phyloP scores from a whole-genome alignment of 805 yeast species.

The Starmerella scarabaei region DNA sequence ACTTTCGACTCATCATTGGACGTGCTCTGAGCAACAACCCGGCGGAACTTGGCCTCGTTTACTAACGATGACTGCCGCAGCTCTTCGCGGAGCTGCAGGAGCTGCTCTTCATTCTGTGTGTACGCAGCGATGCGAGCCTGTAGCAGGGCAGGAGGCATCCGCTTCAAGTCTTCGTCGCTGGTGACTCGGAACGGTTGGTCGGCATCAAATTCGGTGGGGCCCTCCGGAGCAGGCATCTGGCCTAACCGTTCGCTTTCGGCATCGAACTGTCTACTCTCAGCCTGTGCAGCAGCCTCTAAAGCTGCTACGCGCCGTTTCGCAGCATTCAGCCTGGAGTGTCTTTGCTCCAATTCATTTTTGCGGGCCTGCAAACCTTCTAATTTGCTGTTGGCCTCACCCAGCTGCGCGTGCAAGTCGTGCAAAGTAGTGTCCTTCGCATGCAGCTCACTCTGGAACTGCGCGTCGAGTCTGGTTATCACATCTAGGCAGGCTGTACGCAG shows the following conservation, averaged over 20 bases:
- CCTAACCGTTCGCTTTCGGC: constrained; percentile 27
- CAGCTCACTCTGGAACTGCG: constrained; percentile 48
- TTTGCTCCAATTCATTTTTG: constrained; percentile 33
- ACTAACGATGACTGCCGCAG: constrained; percentile 43
- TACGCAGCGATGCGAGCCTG: constrained; percentile 76
- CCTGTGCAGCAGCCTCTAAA: constrained; percentile 48
- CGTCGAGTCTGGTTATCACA: constrained; percentile 40
- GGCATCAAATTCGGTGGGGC: constrained; percentile 31
- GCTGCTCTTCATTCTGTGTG: constrained; percentile 47
- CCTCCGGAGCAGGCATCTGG: constrained; percentile 5
- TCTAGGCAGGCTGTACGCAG: constrained; percentile 40
- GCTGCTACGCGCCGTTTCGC: constrained; percentile 30
- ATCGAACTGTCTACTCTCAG: constrained; percentile 46
- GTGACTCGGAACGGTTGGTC: constrained; percentile 77
- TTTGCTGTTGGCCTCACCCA: constrained; percentile 44
- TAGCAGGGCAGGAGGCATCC: constrained; percentile 20
- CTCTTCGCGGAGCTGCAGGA: constrained; percentile 40
- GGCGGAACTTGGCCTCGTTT: constrained; percentile 64
- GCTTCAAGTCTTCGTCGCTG: constrained; percentile 2
- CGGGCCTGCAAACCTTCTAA: constrained; percentile 38
- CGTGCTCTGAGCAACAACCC: constrained; percentile 80
- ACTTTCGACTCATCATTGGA: constrained; percentile 74
- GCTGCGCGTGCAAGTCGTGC: constrained; percentile 39
- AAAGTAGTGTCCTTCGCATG: constrained; percentile 40
- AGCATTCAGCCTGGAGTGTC: constrained; percentile 28